These are phyloP conservation scores for California macrophylla DNA, from an alignment of 441 rosid genomes.

Conservation along the genomic window DNA sequence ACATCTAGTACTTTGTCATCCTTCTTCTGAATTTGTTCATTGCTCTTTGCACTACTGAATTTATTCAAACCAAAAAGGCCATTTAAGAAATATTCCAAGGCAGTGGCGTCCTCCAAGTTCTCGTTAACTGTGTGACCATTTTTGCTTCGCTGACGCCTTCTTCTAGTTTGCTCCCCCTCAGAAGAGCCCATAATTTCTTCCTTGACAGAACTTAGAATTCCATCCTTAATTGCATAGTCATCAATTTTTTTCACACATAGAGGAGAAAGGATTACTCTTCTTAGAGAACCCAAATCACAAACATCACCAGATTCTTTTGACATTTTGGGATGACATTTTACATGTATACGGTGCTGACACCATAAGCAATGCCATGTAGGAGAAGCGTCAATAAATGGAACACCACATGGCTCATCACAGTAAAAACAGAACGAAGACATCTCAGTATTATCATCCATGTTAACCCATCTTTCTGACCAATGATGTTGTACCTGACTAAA, in stretches of 20 bases:
- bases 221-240: slow-evolving; percentile 28
- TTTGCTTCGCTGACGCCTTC: slow-evolving; percentile 36
- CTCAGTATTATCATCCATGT: slow-evolving; percentile 46
- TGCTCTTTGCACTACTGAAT: slow-evolving; percentile 32
- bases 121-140: slow-evolving; percentile 30
- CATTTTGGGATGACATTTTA: slow-evolving; percentile 54
- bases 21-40: slow-evolving; percentile 25
- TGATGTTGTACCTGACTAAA: slow-evolving; percentile 45
- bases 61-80: slow-evolving; percentile 40
- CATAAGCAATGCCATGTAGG: slow-evolving; percentile 66
- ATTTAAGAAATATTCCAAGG: slow-evolving; percentile 25
- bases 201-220: slow-evolving; percentile 29
- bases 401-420: slow-evolving; percentile 58
- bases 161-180: slow-evolving; percentile 34
- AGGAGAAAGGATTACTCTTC: slow-evolving; percentile 53
- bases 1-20: slow-evolving; percentile 23
- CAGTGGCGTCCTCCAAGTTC: slow-evolving; percentile 31
- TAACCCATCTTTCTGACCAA: slow-evolving; percentile 63
- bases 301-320: slow-evolving; percentile 49
- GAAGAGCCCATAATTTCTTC: slow-evolving; percentile 30
- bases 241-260: slow-evolving; percentile 38
- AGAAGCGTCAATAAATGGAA: slow-evolving; percentile 56
- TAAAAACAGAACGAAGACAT: slow-evolving; percentile 52
- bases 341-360: slow-evolving; percentile 63
- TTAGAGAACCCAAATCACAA: slow-evolving; percentile 56